Evolutionary conservation across 257 asterid species (phyloP).

Genomic region (Solanum appendiculatum): DNA sequence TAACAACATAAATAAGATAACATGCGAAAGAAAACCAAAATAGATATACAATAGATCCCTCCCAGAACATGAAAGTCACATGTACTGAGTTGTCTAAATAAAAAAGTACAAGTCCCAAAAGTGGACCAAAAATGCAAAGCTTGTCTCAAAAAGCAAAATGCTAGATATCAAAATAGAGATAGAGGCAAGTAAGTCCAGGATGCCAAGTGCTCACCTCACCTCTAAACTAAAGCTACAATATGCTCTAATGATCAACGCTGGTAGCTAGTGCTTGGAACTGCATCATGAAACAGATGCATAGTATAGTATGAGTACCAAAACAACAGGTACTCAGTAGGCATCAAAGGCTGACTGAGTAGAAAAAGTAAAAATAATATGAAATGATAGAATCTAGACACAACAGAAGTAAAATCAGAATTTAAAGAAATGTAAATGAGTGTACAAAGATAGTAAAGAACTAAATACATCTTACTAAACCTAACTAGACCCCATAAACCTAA

Average conservation of each 20-base stretch:
- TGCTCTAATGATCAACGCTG: background rate
- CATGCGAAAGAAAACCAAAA: background rate
- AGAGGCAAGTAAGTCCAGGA: background rate
- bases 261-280: background rate
- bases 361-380: too few relatives aligned
- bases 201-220: background rate
- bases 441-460: too few relatives aligned
- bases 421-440: too few relatives aligned
- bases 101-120: background rate
- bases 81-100: background rate
- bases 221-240: too few relatives aligned
- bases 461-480: too few relatives aligned
- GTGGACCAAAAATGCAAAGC: background rate
- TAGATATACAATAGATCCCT: background rate
- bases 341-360: too few relatives aligned
- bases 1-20: background rate
- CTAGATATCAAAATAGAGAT: background rate
- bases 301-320: background rate
- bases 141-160: background rate
- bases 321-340: background rate
- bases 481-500: too few relatives aligned
- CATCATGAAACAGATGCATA: background rate
- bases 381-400: too few relatives aligned
- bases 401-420: too few relatives aligned
- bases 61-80: background rate